Evolutionary conservation across 805 yeast species (phyloP).

Genomic region (Myxozyma nipponensis): DNA sequence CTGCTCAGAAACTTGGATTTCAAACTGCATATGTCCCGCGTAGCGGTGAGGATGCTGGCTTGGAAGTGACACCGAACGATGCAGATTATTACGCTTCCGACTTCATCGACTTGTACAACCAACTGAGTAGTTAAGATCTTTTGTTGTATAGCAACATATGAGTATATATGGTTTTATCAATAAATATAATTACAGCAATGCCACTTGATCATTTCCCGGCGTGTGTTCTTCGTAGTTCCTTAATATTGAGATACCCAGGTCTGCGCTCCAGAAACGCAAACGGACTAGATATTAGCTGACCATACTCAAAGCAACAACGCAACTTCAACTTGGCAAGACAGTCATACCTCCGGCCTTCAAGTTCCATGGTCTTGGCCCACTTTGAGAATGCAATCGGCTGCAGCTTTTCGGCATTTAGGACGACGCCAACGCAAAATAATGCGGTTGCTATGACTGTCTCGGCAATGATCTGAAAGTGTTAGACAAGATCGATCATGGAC

Average conservation of each 20-base stretch:
- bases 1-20: slow-evolving; percentile 17
- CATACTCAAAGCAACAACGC: background rate
- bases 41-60: slow-evolving; percentile 18
- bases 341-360: slow-evolving; percentile 19
- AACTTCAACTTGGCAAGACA: too few relatives aligned
- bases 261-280: slow-evolving; percentile 19
- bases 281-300: slow-evolving; percentile 12
- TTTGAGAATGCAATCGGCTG: slow-evolving; percentile 20
- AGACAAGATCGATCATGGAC: background rate
- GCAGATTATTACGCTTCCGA: slow-evolving; percentile 12
- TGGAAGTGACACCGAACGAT: slow-evolving; percentile 8
- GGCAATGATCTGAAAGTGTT: slow-evolving; percentile 12
- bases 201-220: background rate
- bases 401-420: slow-evolving; percentile 11
- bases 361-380: slow-evolving; percentile 22
- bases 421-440: slow-evolving; percentile 20
- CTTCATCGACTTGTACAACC: slow-evolving; percentile 14
- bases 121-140: background rate
- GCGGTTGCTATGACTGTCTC: slow-evolving; percentile 21
- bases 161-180: too few relatives aligned
- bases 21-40: slow-evolving; percentile 20
- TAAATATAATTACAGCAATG: too few relatives aligned
- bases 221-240: slow-evolving; percentile 2
- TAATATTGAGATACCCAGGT: slow-evolving; percentile 15
- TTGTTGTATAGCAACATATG: background rate